phyloP scores from a whole-genome alignment of 75 land plant genomes.

The Cunninghamia lanceolata region DNA sequence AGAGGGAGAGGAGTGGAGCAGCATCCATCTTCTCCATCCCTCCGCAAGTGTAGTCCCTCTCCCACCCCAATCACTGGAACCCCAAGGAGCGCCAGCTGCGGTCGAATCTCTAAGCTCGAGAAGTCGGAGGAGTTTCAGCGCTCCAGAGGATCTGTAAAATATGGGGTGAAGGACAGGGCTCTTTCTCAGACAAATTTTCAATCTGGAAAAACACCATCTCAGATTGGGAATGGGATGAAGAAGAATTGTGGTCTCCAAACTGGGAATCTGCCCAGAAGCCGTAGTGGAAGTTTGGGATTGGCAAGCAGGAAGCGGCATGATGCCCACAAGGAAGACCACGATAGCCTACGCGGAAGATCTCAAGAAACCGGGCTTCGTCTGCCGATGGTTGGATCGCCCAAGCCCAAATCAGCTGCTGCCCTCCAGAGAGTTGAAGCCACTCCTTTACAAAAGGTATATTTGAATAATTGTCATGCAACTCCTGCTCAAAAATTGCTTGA shows the following conservation, averaged over 20 bases:
- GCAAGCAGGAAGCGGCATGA: not conserved
- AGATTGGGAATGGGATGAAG: conserved; percentile 10
- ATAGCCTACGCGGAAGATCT: not conserved
- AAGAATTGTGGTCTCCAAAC: conserved; percentile 6
- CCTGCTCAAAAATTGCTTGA: not conserved
- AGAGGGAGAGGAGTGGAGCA: not conserved
- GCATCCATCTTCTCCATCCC: not conserved
- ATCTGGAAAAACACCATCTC: not conserved
- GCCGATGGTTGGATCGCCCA: not conserved
- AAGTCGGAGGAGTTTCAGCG: not conserved
- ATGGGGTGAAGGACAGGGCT: not conserved
- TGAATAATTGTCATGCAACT: not conserved
- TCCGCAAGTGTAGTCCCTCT: not conserved
- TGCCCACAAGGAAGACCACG: not conserved
- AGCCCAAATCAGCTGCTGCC: not conserved
- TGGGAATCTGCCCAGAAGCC: not conserved
- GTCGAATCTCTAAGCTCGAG: not conserved
- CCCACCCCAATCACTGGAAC: not conserved
- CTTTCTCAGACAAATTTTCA: not conserved
- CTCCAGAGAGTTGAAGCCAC: not conserved
- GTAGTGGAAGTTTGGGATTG: not conserved
- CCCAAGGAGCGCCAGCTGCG: not conserved
- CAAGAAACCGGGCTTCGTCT: not conserved
- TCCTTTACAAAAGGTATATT: conserved; percentile 4
- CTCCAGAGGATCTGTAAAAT: not conserved